These are phyloP conservation scores for Lentithecium fluviatile DNA, from an alignment of 495 filamentous ascomycete species.

Conservation along the genomic window DNA sequence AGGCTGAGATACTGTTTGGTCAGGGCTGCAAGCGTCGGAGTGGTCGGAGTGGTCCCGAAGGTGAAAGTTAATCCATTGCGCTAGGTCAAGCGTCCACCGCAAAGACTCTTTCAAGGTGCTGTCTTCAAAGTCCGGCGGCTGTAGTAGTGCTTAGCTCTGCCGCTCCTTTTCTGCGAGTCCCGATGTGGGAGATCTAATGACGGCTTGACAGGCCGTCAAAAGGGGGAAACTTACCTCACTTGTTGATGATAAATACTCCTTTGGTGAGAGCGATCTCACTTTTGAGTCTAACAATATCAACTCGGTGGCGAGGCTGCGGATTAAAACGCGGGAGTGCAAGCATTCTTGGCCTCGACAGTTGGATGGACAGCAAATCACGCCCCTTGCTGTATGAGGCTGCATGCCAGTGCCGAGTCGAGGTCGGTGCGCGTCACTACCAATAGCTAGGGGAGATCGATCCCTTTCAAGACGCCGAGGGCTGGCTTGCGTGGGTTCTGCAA, in stretches of 20 bases:
- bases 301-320: constrained; percentile 32
- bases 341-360: constrained; percentile 29
- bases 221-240: constrained; percentile 24
- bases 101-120: constrained; percentile 14
- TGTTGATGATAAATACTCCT: constrained; percentile 8
- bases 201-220: not conserved
- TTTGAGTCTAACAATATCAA: constrained; percentile 17
- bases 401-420: constrained; percentile 24
- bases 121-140: constrained; percentile 23
- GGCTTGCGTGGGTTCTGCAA: constrained; percentile 26
- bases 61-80: constrained; percentile 35
- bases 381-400: constrained; percentile 19
- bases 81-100: constrained; percentile 31
- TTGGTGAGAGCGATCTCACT: constrained; percentile 25
- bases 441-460: constrained; percentile 28
- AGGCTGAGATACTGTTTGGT: constrained; percentile 10
- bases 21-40: constrained; percentile 10
- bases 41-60: constrained; percentile 14
- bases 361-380: constrained; percentile 26
- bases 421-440: constrained; percentile 19
- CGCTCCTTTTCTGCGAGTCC: not conserved
- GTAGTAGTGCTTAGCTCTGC: constrained; percentile 1
- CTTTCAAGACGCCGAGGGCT: constrained; percentile 19
- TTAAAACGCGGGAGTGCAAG: constrained; percentile 24
- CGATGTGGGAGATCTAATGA: not conserved